Evolutionary conservation across 2,329 filamentous ascomycete genomes (phyloP).

Genomic region (Ophiobolus disseminans): DNA sequence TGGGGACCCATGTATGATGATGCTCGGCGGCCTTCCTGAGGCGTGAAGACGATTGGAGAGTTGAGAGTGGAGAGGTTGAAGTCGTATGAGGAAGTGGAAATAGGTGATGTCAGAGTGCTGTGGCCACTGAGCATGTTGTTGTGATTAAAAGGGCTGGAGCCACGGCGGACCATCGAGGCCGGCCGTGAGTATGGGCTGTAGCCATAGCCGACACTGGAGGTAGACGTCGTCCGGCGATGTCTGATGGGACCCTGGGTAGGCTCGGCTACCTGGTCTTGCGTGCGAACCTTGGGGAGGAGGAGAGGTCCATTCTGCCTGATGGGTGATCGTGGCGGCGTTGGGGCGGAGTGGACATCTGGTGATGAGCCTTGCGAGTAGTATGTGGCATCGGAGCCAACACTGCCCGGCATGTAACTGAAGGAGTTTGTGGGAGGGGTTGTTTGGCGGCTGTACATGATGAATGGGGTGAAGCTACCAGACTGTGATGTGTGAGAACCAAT

Average conservation of each 20-base stretch:
- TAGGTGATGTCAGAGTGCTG: conserved; percentile 54
- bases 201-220: conserved; percentile 49
- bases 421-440: conserved; percentile 53
- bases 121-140: conserved; percentile 36
- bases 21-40: conserved; percentile 42
- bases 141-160: conserved; percentile 51
- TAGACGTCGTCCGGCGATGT: conserved; percentile 62
- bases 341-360: conserved; percentile 71
- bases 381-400: conserved; percentile 62
- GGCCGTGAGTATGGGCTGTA: conserved; percentile 60
- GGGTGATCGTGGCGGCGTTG: conserved; percentile 74
- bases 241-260: conserved; percentile 64
- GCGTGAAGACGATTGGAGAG: conserved; percentile 66
- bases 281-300: conserved; percentile 83
- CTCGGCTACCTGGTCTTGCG: conserved; percentile 80
- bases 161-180: conserved; percentile 54
- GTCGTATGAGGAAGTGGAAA: conserved; percentile 52
- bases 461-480: conserved; percentile 47
- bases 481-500: conserved; percentile 22
- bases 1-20: conserved; percentile 48
- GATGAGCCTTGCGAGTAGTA: conserved; percentile 71
- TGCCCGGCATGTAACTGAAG: conserved; percentile 48
- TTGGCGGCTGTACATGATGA: conserved; percentile 54
- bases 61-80: conserved; percentile 60
- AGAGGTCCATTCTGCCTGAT: conserved; percentile 80